Conservation (phyloP, 306 rosid species). For the Bauhinia variegata region DNA sequence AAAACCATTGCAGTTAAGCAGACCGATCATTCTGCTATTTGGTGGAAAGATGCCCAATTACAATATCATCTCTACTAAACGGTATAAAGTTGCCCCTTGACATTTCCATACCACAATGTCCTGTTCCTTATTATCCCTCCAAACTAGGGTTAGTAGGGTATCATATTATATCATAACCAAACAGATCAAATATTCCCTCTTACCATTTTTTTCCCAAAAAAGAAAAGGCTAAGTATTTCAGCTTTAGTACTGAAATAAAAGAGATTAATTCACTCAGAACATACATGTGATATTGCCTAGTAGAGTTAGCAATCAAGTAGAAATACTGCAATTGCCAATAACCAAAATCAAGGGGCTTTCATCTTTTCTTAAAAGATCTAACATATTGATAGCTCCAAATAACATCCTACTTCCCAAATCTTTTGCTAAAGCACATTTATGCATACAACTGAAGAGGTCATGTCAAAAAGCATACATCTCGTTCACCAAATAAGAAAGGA, state of each 20-base stretch:
- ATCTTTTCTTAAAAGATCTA: constrained; percentile 19
- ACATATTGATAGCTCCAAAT: constrained; percentile 5
- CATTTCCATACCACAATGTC: background rate
- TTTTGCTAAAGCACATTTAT: constrained; percentile 9
- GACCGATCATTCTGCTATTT: background rate
- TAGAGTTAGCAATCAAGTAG: constrained; percentile 12
- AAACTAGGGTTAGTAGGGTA: background rate
- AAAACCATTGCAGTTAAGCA: background rate
- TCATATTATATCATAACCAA: background rate
- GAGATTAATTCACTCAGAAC: background rate
- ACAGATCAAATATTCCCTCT: background rate
- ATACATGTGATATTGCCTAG: constrained; percentile 12
- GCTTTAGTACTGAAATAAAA: background rate
- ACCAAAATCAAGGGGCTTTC: constrained; percentile 20
- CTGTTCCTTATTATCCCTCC: background rate
- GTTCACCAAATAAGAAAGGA: constrained; percentile 26
- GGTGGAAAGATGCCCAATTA: background rate
- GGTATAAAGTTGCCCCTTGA: no score
- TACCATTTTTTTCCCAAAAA: background rate
- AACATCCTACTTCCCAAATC: constrained; percentile 5
- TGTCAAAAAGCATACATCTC: constrained; percentile 14
- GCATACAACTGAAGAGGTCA: constrained; percentile 6
- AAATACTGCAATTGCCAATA: constrained; percentile 14
- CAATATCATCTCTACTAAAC: background rate
- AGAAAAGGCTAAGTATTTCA: background rate